Evolutionary conservation across 495 filamentous ascomycete genomes (phyloP).

Genomic region (Pyronema omphalodes): DNA sequence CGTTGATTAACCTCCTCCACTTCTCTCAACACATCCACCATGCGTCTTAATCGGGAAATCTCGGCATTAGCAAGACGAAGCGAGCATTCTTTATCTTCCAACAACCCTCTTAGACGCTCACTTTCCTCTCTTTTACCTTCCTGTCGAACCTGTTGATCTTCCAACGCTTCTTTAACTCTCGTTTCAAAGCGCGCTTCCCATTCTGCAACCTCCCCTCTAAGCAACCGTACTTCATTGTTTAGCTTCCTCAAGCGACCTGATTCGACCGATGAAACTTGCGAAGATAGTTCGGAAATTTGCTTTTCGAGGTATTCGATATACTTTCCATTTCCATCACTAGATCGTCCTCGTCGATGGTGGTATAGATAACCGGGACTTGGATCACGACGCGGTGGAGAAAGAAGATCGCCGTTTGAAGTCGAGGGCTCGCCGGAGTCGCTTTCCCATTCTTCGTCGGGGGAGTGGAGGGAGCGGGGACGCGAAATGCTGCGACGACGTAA

Average conservation of each 20-base stretch:
- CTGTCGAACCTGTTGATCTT: constrained; percentile 22
- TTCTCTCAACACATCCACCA: constrained; percentile 19
- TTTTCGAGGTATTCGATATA: constrained; percentile 35
- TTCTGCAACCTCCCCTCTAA: constrained; percentile 26
- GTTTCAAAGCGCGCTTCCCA: constrained; percentile 31
- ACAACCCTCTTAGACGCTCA: constrained; percentile 5
- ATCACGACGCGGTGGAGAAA: not conserved
- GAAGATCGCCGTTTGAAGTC: not conserved
- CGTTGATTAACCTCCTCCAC: constrained; percentile 26
- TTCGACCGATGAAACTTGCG: constrained; percentile 26
- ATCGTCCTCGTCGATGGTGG: constrained; percentile 1
- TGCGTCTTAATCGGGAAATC: constrained; percentile 20
- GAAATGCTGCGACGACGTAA: constrained; percentile 4
- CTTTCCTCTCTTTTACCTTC: constrained; percentile 10
- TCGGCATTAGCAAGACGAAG: constrained; percentile 13
- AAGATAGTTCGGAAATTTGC: constrained; percentile 28
- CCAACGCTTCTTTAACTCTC: constrained; percentile 27
- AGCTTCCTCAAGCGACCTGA: constrained; percentile 26
- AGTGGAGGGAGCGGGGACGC: not conserved
- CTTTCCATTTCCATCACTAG: constrained; percentile 9
- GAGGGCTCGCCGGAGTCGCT: constrained; percentile 16
- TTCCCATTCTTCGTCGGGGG: constrained; percentile 15
- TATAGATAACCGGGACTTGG: not conserved
- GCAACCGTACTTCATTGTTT: constrained; percentile 22
- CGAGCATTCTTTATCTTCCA: constrained; percentile 10